A percentile compares a stretch with the other conserved stretches of the same genome.
Evolutionary conservation across 306 rosid genomes (phyloP).

Genomic region (Corylus avellana): DNA sequence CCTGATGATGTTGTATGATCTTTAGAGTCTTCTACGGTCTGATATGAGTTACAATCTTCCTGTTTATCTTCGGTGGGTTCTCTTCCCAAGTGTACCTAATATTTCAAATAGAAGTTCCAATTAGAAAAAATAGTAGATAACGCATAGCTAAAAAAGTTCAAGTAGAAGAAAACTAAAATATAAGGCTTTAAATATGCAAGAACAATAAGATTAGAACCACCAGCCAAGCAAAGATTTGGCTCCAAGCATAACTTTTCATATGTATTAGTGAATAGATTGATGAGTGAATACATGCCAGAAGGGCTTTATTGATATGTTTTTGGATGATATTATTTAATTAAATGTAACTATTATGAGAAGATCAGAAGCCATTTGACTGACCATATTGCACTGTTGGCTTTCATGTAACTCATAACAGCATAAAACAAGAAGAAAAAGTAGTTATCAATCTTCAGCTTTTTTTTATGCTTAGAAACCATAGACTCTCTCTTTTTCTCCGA

Average conservation of each 20-base stretch:
- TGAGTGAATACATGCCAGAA: neutral
- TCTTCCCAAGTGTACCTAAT: slow-evolving; percentile 53
- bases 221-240: neutral
- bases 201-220: neutral
- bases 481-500: too few species aligned
- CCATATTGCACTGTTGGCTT: neutral
- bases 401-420: neutral
- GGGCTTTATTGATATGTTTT: neutral
- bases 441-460: too few species aligned
- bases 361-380: neutral
- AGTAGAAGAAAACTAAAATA: slow-evolving; percentile 5
- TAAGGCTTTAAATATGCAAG: neutral
- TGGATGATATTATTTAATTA: neutral
- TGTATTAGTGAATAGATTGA: neutral
- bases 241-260: neutral
- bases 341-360: neutral
- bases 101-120: slow-evolving; percentile 26
- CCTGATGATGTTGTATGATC: slow-evolving; percentile 47
- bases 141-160: neutral
- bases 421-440: neutral
- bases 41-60: slow-evolving; percentile 41
- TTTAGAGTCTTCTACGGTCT: slow-evolving; percentile 41
- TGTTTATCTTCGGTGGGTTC: slow-evolving; percentile 40
- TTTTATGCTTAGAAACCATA: too few species aligned
- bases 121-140: slow-evolving; percentile 8